Base-by-base conservation (phyloP, 2,329 filamentous ascomycete species). In the Talaromyces sp. region DNA sequence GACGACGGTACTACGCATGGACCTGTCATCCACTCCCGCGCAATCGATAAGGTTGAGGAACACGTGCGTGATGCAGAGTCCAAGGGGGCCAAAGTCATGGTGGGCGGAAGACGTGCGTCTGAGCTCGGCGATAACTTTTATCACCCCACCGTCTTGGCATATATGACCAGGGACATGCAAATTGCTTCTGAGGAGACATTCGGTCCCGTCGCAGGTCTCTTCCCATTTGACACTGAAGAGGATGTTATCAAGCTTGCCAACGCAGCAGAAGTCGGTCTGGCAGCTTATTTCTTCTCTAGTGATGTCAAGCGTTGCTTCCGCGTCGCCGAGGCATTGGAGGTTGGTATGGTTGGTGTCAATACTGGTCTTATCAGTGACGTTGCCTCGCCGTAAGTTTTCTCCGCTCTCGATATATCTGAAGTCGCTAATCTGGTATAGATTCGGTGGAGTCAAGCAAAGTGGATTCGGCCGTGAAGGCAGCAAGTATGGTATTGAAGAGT, bases 121-220 rank as follows among this genome's bases (percentile, higher is more conserved):
- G 86, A 92, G 18, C 80, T 96, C 2, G 93, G 95, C 3, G 73
- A 82, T 42, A 96, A 96, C 80, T 99, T 96, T 80, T 96, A 89
- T 79, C 85, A 92, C 71, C 92, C 91, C 2, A 98, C 95, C 0
- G 90, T 98, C 46, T 86, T 99, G 65, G 88, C 90, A 9, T 90
- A 90, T 66, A 93, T 96, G 88, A 96, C 83, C 11, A 81, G 83
- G 63, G 87, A 93, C 46, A 98, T 98, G 95, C 83, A 85, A 64
- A 84, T 98, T 68, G 88, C 91, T 4, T 81, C 81, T 1, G 93
- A 98, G 77, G 95, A 99, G 81, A 99, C 93, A 0, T 99, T 99
- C 73, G 95, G 95, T 0, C 95, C 95, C 2, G 90, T 98, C 0
- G 93, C 93, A 0, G 93, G 90, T 0, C 78, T 98, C 14, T 97